Conservation (phyloP, 306 rosid genomes). For the Ormosia emarginata region DNA sequence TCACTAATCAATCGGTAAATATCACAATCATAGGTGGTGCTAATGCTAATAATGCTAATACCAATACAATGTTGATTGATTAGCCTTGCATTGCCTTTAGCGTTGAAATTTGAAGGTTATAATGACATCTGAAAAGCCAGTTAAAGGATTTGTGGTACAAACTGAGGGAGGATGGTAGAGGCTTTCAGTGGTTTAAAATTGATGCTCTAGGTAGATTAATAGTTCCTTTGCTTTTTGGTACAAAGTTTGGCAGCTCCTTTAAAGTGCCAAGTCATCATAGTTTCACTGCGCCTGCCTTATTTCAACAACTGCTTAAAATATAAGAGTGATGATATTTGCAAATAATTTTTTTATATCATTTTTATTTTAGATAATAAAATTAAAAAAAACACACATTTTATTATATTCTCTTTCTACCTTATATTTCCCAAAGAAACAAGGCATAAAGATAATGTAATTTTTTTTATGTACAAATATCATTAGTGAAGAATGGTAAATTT, state of each 20-base stretch:
- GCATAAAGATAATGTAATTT: too few species aligned
- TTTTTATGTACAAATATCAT: too few species aligned
- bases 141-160: neutral
- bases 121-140: neutral
- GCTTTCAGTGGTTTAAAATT: neutral
- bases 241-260: conserved; percentile 22
- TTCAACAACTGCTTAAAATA: conserved; percentile 8
- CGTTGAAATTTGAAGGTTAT: conserved; percentile 18
- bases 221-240: conserved; percentile 3
- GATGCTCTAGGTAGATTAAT: neutral
- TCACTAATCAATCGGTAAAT: conserved; percentile 33
- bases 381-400: too few species aligned
- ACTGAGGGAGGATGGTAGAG: neutral
- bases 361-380: too few species aligned
- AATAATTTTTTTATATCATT: too few species aligned
- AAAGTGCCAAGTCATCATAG: neutral
- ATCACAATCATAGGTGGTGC: conserved; percentile 30
- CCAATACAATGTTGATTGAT: neutral
- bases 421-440: too few species aligned
- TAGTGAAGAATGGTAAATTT: neutral
- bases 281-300: neutral
- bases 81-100: neutral
- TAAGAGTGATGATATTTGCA: too few species aligned
- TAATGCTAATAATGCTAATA: neutral
- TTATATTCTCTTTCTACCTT: too few species aligned